Evolutionary conservation across 2,329 filamentous ascomycete species (phyloP), one percentile per base, ranked within the genome.

Genomic region (Neofusicoccum sp.): DNA sequence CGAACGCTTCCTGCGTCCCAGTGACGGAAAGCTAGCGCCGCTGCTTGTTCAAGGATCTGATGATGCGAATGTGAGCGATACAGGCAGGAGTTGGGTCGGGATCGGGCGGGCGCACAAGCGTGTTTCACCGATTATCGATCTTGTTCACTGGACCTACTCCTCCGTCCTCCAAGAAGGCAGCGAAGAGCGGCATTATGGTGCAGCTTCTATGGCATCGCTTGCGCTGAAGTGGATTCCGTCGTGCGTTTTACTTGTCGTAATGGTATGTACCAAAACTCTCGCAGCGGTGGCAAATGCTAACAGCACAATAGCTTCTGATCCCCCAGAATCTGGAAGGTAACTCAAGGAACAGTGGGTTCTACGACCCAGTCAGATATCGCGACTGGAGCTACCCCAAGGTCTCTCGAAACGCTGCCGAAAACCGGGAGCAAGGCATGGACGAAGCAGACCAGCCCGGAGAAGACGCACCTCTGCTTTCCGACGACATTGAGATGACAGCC

Each of bases 341-440:
- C 8, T 6, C 28, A 11, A 31, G 47, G 9, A 60, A 60, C n/a
- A 34, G 30, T 16, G 58, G 58, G 6, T 60, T 60, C 20, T 60
- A 60, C 16, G 58, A 60, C 24, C 58, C 58, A 3, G 34, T 60
- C 26, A 11, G 58, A 9, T 60, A 60, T 11, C 14, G 26, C 3
- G 58, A 60, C 24, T 60, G 58, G 58, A 45, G 58, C 12, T 60
- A 60, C 40, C 14, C 58, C 16, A 60, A 60, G 43, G 47, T 45
- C 4, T 30, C 58, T 0, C 14, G 47, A 33, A 60, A 60, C n/a
- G 30, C 34, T 11, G 58, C 58, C 16, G 58, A 60, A 34, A 60
- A 53, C 30, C 16, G 34, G 34, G 6, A 6, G 9, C 20, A 4
- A 4, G 40, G 26, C 8, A 6, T 14, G 16, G 43, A 47, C 20